These are phyloP conservation scores for Beauveria varroae DNA, from an alignment of 2,329 filamentous ascomycete genomes.

Conservation along the genomic window DNA sequence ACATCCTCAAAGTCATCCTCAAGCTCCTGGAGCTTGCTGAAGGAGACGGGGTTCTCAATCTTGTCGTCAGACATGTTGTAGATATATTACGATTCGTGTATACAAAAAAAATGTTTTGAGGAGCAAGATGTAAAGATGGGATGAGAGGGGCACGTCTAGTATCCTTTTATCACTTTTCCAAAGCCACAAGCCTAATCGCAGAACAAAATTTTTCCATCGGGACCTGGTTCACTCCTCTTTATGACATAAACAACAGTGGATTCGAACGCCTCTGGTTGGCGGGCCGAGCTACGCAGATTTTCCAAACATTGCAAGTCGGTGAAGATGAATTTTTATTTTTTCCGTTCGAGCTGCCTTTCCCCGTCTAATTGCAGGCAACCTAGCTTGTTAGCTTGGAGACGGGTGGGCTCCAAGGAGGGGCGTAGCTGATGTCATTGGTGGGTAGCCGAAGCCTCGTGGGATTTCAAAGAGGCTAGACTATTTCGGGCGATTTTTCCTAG, in stretches of 20 bases:
- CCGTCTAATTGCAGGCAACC: not conserved
- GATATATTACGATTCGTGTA: not conserved
- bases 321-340: not conserved
- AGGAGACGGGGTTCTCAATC: conserved; percentile 44
- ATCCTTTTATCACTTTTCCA: not conserved
- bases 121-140: not conserved
- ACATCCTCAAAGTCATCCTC: conserved; percentile 79
- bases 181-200: not conserved
- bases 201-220: not conserved
- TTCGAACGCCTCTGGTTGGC: conserved; percentile 7
- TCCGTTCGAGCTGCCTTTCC: not conserved
- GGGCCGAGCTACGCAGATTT: not conserved
- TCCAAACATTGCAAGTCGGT: not conserved
- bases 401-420: not conserved
- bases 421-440: conserved; percentile 5
- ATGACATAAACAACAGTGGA: conserved; percentile 11
- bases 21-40: conserved; percentile 71
- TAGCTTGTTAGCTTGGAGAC: not conserved
- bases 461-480: not conserved
- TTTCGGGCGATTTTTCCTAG: not conserved
- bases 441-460: not conserved
- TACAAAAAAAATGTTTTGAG: not conserved
- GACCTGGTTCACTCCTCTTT: not conserved
- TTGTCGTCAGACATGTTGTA: conserved; percentile 9
- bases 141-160: not conserved